Percentiles rank a stretch among this genome's conserved stretches.
Evolutionary conservation across 371 early-diverging fungal species (phyloP).

Genomic region (Zychaea mexicana): DNA sequence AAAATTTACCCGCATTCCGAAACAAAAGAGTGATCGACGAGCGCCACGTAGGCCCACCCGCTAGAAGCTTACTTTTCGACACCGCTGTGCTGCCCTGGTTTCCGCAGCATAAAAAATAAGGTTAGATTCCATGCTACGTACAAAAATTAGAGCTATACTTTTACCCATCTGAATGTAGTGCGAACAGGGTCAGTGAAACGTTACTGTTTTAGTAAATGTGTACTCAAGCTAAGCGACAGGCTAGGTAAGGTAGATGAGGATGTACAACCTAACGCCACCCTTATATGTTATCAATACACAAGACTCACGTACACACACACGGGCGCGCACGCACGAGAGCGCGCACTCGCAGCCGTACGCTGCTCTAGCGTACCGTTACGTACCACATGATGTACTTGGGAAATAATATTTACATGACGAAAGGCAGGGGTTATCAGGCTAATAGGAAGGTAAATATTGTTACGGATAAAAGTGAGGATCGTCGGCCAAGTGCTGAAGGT

Average conservation of each 20-base stretch:
- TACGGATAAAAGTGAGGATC: slow-evolving; percentile 1
- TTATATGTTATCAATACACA: background rate
- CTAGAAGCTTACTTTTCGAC: no score
- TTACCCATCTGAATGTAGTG: slow-evolving; percentile 1
- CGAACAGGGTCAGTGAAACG: background rate
- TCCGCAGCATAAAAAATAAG: background rate
- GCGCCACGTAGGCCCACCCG: background rate
- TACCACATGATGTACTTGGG: no score
- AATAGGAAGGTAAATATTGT: background rate
- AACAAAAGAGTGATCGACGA: background rate
- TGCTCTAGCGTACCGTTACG: no score
- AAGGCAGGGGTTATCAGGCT: background rate
- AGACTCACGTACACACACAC: no score
- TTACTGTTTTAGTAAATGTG: background rate
- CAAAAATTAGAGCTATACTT: background rate
- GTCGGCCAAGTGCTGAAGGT: no score
- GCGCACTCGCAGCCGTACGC: no score
- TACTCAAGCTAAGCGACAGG: background rate
- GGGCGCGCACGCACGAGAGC: no score
- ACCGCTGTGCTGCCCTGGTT: background rate
- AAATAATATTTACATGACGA: background rate
- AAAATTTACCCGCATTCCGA: background rate
- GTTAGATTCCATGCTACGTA: background rate
- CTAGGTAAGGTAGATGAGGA: background rate
- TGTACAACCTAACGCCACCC: background rate